These are phyloP conservation scores for Huntiella bhutanensis DNA, from an alignment of 2,329 filamentous ascomycete species.

Conservation along the genomic window DNA sequence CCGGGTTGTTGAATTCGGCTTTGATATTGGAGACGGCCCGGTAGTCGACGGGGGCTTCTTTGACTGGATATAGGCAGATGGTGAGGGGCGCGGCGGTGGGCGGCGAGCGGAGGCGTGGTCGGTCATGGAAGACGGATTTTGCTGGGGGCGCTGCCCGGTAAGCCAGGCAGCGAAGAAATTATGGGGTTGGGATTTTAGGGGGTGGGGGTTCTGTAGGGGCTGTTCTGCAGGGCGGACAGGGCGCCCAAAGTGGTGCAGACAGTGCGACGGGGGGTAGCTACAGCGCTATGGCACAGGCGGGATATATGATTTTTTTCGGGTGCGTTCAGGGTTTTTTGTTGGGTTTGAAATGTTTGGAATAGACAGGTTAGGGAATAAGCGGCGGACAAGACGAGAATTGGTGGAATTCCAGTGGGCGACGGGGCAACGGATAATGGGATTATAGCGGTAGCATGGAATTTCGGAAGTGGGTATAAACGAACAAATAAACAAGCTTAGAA, in stretches of 20 bases:
- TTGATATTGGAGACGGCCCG: no score
- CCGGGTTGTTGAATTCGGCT: no score
- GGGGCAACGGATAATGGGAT: no score
- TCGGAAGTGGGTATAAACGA: no score
- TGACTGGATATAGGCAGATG: slow-evolving; percentile 4
- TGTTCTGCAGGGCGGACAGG: neutral
- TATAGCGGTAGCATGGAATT: no score
- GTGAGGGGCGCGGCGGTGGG: slow-evolving; percentile 1
- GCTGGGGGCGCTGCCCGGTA: slow-evolving; percentile 9
- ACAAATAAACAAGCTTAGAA: no score
- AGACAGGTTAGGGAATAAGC: neutral
- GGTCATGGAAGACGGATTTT: slow-evolving; percentile 6
- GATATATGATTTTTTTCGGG: no score
- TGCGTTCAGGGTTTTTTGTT: no score
- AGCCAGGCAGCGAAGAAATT: slow-evolving; percentile 10
- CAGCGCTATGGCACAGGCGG: no score
- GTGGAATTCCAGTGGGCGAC: neutral
- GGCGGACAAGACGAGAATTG: neutral
- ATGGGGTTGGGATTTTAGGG: neutral
- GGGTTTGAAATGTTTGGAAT: neutral
- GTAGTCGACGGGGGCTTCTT: neutral
- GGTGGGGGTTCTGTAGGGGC: neutral
- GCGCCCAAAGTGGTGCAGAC: neutral
- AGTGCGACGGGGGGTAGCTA: no score
- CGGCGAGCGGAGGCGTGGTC: slow-evolving; percentile 3